Conservation (phyloP, 78 protist genomes). For the Carpediemonas membranifera region DNA sequence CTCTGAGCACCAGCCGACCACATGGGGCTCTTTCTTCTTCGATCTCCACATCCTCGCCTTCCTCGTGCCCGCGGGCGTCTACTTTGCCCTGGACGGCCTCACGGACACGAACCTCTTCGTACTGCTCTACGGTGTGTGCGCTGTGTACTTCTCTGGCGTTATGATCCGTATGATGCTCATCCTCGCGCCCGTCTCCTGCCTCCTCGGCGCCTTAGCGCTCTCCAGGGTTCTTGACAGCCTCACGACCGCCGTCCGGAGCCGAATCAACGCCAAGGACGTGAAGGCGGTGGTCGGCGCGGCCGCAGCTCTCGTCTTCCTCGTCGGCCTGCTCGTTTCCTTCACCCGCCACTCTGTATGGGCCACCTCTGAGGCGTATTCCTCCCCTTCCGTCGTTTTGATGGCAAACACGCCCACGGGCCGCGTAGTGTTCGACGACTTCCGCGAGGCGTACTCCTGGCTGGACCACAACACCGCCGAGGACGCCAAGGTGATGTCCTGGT, state of each 20-base stretch:
- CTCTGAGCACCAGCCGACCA: constrained; percentile 85
- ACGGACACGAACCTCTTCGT: constrained; percentile 70
- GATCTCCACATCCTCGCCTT: constrained; percentile 76
- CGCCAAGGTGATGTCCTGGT: constrained; percentile 75
- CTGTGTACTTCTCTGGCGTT: constrained; percentile 84
- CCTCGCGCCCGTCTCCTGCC: constrained; percentile 83
- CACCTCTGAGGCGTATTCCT: constrained; percentile 86
- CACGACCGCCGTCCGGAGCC: not conserved
- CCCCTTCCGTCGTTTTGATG: constrained; percentile 86
- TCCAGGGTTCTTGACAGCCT: constrained; percentile 30
- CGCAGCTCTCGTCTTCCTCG: constrained; percentile 37
- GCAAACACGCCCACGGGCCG: constrained; percentile 53
- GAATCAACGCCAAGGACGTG: not conserved
- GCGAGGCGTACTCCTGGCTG: constrained; percentile 97
- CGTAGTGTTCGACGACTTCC: constrained; percentile 90
- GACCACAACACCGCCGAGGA: constrained; percentile 81
- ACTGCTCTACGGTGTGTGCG: constrained; percentile 63
- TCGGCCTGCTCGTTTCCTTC: constrained; percentile 59
- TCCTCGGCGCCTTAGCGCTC: constrained; percentile 73
- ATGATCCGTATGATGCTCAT: constrained; percentile 95
- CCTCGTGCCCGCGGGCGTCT: constrained; percentile 81
- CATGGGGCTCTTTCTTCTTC: constrained; percentile 73
- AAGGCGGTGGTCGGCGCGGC: constrained; percentile 4
- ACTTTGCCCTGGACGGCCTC: constrained; percentile 61
- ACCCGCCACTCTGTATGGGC: constrained; percentile 84